Conservation (phyloP, 768 basidiomycete genomes). For the Lactarius hengduanensis region DNA sequence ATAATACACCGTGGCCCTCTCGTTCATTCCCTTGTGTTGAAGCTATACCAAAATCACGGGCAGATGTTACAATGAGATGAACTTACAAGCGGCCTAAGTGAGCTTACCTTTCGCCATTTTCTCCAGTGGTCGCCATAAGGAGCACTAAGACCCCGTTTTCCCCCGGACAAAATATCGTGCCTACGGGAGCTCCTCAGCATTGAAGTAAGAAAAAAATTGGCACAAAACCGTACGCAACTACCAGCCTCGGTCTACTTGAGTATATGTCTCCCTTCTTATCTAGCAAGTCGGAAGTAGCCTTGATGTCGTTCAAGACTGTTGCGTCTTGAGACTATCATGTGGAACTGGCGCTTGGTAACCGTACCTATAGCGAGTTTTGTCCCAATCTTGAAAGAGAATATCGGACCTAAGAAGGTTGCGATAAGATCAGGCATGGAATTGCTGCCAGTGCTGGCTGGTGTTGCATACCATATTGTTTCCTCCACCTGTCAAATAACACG, state of each 20-base stretch:
- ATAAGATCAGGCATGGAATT: neutral
- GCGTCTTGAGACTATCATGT: neutral
- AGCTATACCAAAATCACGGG: constrained; percentile 3
- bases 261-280: constrained; percentile 27
- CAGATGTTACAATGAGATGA: neutral
- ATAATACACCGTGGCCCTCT: constrained; percentile 10
- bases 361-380: constrained; percentile 15
- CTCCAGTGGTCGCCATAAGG: constrained; percentile 15
- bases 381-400: constrained; percentile 23
- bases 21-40: constrained; percentile 21
- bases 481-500: constrained; percentile 8
- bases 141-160: constrained; percentile 17
- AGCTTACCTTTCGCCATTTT: constrained; percentile 24
- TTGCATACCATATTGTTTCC: constrained; percentile 11
- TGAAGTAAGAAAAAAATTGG: neutral
- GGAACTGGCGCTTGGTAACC: no score
- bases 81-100: neutral
- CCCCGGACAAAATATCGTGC: constrained; percentile 24
- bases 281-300: constrained; percentile 16
- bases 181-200: neutral
- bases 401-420: constrained; percentile 4
- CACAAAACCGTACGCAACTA: constrained; percentile 17
- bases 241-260: constrained; percentile 23
- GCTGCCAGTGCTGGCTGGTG: no score
- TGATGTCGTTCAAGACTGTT: constrained; percentile 17